Evolutionary conservation across 1,284 basidiomycete genomes (phyloP), one percentile per base, ranked within the genome.

Genomic region (Austroboletus niveus): DNA sequence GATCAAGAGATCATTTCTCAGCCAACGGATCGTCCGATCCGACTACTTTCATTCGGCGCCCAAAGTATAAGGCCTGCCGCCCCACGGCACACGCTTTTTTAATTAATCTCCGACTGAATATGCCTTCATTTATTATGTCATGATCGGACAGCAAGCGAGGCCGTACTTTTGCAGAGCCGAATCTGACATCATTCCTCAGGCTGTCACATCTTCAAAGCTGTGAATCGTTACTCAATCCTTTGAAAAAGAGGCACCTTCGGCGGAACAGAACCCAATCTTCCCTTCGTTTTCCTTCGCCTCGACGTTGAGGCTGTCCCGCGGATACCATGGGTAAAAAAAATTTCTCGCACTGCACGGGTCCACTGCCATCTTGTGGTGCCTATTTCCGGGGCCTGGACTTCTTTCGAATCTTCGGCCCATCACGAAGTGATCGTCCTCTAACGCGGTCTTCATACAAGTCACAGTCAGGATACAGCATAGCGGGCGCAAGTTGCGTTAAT

Each of bases 1-100:
- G 42, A 45, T 53, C 17, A 38, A 46, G 32, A 40, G 27, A 22
- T 39, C 52, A 59, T 49, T 24, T 24, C 58, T 45, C 58, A 57
- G 47, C 55, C 51, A n/a, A 45, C 17, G 31, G 24, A 42, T 38
- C 10, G 42, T 22, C 3, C 8, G 32, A 36, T 59, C 52, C 40
- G 38, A 20, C 30, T 14, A 12, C n/a, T 38, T 31, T 57, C 34
- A 42, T 60, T 10, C 56, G 56, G 56, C 40, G 38, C 8, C 32
- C 4, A 14, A 47, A 44, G 45, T 8, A 34, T 5, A n/a, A 9
- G 12, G 14, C 8, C 20, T 40, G 38, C 38, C 20, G 17, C 10
- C 14, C 8, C 36, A 24, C 38, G 38, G 38, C 38, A 40, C 12
- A 40, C 3, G 2, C 2, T 8, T 22, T 9, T 20, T 39, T 10